These are phyloP conservation scores for Calonectria fujianensis DNA, from an alignment of 2,329 filamentous ascomycete genomes.

Conservation along the genomic window DNA sequence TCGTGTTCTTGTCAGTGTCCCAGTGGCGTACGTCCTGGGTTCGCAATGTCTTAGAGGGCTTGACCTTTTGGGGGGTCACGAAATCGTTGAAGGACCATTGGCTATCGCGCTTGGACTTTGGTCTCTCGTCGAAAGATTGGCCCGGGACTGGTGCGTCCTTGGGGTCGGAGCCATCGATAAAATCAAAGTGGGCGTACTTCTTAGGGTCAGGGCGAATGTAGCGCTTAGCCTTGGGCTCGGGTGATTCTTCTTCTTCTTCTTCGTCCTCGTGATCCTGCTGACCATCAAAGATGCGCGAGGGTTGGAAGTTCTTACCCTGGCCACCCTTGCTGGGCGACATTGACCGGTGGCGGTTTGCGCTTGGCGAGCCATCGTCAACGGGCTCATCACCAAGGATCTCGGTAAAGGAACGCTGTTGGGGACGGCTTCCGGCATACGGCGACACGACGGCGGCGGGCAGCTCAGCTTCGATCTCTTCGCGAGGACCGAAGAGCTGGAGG, in stretches of 20 bases:
- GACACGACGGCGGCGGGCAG: constrained; percentile 71
- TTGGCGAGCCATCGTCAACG: constrained; percentile 64
- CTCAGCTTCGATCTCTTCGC: constrained; percentile 75
- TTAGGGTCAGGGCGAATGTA: constrained; percentile 81
- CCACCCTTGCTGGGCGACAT: constrained; percentile 71
- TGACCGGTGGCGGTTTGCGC: constrained; percentile 69
- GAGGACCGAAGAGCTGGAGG: constrained; percentile 83
- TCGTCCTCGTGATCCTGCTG: constrained; percentile 60
- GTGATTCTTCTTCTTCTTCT: constrained; percentile 64
- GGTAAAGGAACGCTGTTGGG: constrained; percentile 79
- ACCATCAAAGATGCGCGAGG: constrained; percentile 78
- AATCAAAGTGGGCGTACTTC: constrained; percentile 91
- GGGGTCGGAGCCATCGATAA: constrained; percentile 79
- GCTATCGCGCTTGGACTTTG: constrained; percentile 79
- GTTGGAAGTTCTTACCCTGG: constrained; percentile 76
- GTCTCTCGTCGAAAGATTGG: constrained; percentile 63
- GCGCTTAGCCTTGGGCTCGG: constrained; percentile 64
- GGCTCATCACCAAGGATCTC: constrained; percentile 81
- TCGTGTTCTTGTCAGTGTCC: constrained; percentile 78
- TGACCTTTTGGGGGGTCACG: constrained; percentile 84
- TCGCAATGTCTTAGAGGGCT: constrained; percentile 75
- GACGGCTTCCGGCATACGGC: constrained; percentile 77
- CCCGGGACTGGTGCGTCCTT: constrained; percentile 67
- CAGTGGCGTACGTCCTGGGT: constrained; percentile 86
- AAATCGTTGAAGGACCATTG: constrained; percentile 96